Conservation (phyloP, 1,284 basidiomycete species). For the Trichosporon sp. region DNA sequence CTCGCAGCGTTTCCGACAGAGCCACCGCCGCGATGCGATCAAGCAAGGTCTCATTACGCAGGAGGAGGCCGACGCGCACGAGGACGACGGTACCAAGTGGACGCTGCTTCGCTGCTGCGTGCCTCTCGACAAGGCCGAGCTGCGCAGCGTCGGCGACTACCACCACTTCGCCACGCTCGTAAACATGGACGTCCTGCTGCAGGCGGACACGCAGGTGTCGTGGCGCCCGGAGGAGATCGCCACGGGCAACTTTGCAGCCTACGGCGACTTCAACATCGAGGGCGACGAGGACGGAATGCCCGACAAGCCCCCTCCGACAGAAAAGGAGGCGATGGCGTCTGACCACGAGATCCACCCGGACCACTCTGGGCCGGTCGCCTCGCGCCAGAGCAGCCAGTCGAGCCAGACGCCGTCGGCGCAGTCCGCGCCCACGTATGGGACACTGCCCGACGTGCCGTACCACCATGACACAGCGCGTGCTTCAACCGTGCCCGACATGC, state of each 20-base stretch:
- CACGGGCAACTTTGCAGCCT: conserved; percentile 16
- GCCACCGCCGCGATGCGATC: conserved; percentile 4
- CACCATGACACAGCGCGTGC: neutral
- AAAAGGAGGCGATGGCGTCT: neutral
- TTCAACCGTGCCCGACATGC: neutral
- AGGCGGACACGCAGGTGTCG: conserved; percentile 5
- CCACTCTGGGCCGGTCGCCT: neutral
- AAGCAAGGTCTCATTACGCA: neutral
- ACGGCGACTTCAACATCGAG: neutral
- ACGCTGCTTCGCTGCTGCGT: conserved; percentile 56
- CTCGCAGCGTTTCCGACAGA: conserved; percentile 24
- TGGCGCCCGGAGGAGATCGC: conserved; percentile 18
- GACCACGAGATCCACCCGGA: neutral
- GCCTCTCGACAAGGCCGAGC: conserved; percentile 53
- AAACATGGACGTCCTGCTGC: conserved; percentile 31
- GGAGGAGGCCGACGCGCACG: neutral
- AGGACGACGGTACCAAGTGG: conserved; percentile 43
- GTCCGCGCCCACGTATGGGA: neutral
- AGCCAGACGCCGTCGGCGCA: neutral
- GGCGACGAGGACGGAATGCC: neutral
- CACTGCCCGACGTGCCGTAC: neutral
- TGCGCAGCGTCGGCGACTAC: conserved; percentile 38
- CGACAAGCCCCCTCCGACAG: neutral
- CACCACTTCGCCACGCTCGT: conserved; percentile 46
- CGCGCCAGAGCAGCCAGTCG: neutral